phyloP scores from a whole-genome alignment of 352 stramenopile species.

The Pythium aphanidermatum region DNA sequence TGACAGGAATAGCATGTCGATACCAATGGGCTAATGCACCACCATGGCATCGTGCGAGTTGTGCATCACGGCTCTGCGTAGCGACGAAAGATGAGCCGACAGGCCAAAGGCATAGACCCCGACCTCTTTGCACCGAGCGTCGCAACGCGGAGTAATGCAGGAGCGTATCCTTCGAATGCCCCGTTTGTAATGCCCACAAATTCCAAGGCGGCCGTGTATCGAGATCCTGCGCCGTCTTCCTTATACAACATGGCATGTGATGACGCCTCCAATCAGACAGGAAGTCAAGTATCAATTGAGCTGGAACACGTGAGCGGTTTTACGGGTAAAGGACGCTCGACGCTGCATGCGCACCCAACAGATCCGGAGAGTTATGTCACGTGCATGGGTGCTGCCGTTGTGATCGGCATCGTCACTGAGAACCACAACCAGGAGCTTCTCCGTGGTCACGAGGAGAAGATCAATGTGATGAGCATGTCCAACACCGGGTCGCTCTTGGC shows the following conservation, averaged over 20 bases:
- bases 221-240: constrained; percentile 14
- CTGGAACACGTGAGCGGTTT: constrained; percentile 56
- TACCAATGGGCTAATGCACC: constrained; percentile 4
- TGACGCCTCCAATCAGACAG: constrained; percentile 2
- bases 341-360: constrained; percentile 26
- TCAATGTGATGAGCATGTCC: constrained; percentile 27
- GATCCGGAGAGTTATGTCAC: constrained; percentile 30
- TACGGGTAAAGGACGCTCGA: constrained; percentile 26
- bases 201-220: constrained; percentile 12
- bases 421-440: constrained; percentile 31
- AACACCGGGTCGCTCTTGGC: constrained; percentile 25
- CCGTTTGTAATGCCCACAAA: no score
- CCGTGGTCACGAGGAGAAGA: constrained; percentile 34
- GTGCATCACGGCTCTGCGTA: no score
- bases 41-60: no score
- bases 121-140: constrained; percentile 49
- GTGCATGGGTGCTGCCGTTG: constrained; percentile 29
- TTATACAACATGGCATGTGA: constrained; percentile 7
- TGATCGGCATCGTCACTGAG: constrained; percentile 26
- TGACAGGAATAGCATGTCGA: constrained; percentile 13
- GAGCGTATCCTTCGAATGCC: neutral
- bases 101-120: constrained; percentile 29
- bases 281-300: constrained; percentile 28
- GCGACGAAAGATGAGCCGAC: constrained; percentile 36
- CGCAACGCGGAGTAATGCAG: constrained; percentile 4